Evolutionary conservation across 805 yeast species (phyloP).

Genomic region (Yamadazyma phyllophila): DNA sequence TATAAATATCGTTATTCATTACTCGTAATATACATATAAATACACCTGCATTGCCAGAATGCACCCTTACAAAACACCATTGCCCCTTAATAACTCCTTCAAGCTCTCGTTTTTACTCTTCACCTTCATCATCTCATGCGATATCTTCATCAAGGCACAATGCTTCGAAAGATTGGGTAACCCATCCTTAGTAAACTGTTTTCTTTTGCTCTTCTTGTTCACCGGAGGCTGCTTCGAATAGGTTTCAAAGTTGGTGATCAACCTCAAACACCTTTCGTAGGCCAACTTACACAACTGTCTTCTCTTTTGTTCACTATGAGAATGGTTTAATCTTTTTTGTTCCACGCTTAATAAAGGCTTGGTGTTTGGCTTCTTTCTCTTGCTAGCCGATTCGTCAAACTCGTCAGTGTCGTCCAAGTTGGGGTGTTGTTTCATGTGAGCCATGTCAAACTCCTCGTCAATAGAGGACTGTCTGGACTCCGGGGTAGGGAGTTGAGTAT

Average conservation of each 20-base stretch:
- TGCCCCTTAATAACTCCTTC: conserved; percentile 21
- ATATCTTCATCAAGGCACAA: conserved; percentile 39
- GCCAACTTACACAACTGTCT: conserved; percentile 44
- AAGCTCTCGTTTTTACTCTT: conserved; percentile 32
- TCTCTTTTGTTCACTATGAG: conserved; percentile 42
- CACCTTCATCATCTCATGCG: conserved; percentile 36
- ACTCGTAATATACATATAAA: conserved; percentile 5
- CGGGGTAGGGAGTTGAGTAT: conserved; percentile 32
- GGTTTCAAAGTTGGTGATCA: conserved; percentile 40
- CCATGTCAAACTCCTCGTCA: conserved; percentile 13
- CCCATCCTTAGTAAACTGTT: conserved; percentile 42
- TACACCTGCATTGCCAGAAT: background rate
- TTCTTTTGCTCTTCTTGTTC: conserved; percentile 34
- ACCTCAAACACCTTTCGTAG: conserved; percentile 40
- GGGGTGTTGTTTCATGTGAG: background rate
- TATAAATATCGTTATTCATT: conserved; percentile 8
- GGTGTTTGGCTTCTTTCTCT: conserved; percentile 26
- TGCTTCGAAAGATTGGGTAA: conserved; percentile 45
- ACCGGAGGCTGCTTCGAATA: conserved; percentile 30
- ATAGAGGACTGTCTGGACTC: conserved; percentile 28
- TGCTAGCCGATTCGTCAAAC: conserved; percentile 10
- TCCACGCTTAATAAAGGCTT: conserved; percentile 39
- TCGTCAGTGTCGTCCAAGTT: conserved; percentile 1
- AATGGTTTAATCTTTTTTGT: conserved; percentile 43
- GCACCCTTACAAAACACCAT: conserved; percentile 1